A percentile compares a stretch with the other conserved stretches of the same genome.
Evolutionary conservation across 2,329 filamentous ascomycete genomes (phyloP).

Genomic region (Phoma sp.): DNA sequence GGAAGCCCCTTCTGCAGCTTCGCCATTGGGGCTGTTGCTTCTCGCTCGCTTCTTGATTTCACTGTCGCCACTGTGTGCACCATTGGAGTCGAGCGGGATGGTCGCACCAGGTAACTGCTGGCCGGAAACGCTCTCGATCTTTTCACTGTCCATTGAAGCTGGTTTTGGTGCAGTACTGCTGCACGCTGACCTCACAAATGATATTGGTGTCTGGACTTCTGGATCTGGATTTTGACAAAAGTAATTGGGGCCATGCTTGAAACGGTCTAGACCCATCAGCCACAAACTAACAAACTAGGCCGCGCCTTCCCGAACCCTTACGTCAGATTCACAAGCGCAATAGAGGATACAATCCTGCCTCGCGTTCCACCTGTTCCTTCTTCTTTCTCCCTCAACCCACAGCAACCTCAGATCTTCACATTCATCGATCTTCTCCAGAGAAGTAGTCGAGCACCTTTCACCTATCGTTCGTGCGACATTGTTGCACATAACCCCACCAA

Average conservation of each 20-base stretch:
- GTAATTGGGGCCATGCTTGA: conserved; percentile 15
- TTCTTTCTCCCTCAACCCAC: conserved; percentile 18
- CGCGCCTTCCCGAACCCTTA: conserved; percentile 11
- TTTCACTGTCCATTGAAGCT: conserved; percentile 24
- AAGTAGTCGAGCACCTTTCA: background rate
- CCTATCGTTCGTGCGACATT: conserved; percentile 24
- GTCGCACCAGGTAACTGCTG: conserved; percentile 21
- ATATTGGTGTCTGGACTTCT: conserved; percentile 3
- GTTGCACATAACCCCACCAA: conserved; percentile 25
- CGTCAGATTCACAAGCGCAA: conserved; percentile 34
- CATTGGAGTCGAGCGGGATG: conserved; percentile 23
- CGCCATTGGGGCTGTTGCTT: conserved; percentile 44
- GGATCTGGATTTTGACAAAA: conserved; percentile 11
- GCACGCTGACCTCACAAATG: conserved; percentile 8
- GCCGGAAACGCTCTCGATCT: conserved; percentile 11
- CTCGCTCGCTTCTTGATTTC: conserved; percentile 43
- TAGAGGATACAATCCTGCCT: conserved; percentile 29
- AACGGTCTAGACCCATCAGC: conserved; percentile 27
- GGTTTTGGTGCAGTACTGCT: conserved; percentile 3
- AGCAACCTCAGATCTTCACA: conserved; percentile 12
- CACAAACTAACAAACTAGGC: conserved; percentile 8
- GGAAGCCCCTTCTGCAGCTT: conserved; percentile 25
- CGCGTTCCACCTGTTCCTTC: conserved; percentile 26
- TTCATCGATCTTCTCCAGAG: conserved; percentile 12
- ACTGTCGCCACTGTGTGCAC: conserved; percentile 28